These are phyloP conservation scores for Lachnellula cervina DNA, from an alignment of 2,329 filamentous ascomycete genomes.

Conservation along the genomic window DNA sequence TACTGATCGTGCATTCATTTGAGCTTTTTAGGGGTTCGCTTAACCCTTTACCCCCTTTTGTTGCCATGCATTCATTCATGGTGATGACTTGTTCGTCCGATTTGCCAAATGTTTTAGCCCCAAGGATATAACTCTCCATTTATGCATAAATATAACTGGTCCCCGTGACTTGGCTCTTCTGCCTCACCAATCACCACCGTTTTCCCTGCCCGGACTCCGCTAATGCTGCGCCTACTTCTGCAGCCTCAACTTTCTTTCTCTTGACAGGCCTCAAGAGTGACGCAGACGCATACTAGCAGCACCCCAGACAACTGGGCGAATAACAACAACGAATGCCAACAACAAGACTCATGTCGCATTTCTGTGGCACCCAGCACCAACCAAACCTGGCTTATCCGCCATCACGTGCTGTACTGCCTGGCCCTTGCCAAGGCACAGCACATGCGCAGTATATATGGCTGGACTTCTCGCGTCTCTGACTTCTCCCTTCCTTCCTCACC, in stretches of 20 bases:
- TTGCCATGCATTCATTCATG: background rate
- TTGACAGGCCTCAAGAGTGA: background rate
- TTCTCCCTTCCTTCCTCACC: slow-evolving; percentile 27
- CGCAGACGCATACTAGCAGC: background rate
- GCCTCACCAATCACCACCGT: background rate
- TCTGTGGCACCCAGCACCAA: background rate
- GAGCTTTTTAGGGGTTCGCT: background rate
- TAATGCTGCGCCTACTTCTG: background rate
- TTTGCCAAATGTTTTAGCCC: background rate
- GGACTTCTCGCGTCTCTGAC: slow-evolving; percentile 7
- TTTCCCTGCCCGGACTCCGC: background rate
- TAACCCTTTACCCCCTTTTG: background rate
- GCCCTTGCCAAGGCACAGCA: background rate
- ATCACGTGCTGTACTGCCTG: background rate
- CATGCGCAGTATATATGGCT: slow-evolving; percentile 4
- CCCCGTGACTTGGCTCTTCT: background rate
- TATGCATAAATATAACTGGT: background rate
- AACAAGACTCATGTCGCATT: background rate
- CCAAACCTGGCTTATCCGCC: background rate
- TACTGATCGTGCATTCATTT: no score
- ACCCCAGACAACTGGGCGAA: background rate
- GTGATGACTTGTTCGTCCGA: background rate
- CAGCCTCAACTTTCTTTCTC: background rate
- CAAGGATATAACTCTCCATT: background rate
- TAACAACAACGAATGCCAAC: background rate